Percentiles rank a stretch among this genome's conserved stretches.
phyloP scores from a whole-genome alignment of 2,329 filamentous ascomycete genomes.

The Microdochium trichocladiopsis region DNA sequence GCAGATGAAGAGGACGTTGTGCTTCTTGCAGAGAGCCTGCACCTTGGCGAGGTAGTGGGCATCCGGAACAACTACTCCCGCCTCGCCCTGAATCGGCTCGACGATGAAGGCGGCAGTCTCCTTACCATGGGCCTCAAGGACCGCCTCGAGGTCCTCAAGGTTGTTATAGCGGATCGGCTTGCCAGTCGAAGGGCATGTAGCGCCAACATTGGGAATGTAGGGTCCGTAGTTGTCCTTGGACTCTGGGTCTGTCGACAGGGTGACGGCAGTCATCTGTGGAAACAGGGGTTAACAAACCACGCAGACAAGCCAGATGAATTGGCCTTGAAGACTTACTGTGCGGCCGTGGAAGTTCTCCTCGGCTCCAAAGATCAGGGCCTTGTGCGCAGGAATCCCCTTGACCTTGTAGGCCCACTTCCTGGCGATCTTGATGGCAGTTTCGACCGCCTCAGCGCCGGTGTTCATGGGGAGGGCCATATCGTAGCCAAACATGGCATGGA shows the following conservation, averaged over 20 bases:
- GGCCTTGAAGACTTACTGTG: constrained; percentile 55
- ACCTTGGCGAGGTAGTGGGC: constrained; percentile 79
- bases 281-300: neutral
- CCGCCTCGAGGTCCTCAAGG: constrained; percentile 69
- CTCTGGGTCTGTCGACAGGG: constrained; percentile 90
- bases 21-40: constrained; percentile 80
- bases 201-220: constrained; percentile 84
- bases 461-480: constrained; percentile 99
- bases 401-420: constrained; percentile 98
- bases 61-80: constrained; percentile 90
- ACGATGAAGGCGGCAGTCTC: constrained; percentile 90
- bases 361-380: constrained; percentile 79
- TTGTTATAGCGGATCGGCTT: constrained; percentile 82
- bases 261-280: constrained; percentile 79
- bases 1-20: constrained; percentile 93
- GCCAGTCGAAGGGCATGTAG: constrained; percentile 66
- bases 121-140: constrained; percentile 72
- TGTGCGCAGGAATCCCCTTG: constrained; percentile 78
- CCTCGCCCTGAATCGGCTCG: constrained; percentile 96
- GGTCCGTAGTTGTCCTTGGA: constrained; percentile 96
- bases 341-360: constrained; percentile 94
- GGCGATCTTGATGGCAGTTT: constrained; percentile 93
- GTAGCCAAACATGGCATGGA: constrained; percentile 82
- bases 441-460: constrained; percentile 91
- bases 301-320: neutral